Conservation (phyloP, 495 filamentous ascomycete species). For the Immersiella caudata region DNA sequence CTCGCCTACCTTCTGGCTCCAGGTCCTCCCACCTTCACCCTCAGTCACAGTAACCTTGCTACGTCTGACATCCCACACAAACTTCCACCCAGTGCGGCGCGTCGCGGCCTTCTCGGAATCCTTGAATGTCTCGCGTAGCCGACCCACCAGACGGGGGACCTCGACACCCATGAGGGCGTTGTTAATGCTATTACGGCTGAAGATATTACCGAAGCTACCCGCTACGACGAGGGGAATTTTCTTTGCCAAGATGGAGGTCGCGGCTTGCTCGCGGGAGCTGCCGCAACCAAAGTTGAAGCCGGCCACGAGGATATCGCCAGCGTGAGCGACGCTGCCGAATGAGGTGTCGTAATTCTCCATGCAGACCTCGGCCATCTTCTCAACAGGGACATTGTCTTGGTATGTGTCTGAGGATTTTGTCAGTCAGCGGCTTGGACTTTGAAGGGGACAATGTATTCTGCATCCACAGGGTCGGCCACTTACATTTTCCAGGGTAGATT, state of each 20-base stretch:
- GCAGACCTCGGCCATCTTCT: constrained; percentile 83
- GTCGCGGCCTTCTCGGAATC: constrained; percentile 63
- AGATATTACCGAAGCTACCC: constrained; percentile 89
- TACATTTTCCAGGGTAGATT: constrained; percentile 76
- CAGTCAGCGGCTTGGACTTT: not conserved
- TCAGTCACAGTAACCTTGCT: constrained; percentile 72
- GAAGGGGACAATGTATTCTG: constrained; percentile 32
- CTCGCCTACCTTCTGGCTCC: constrained; percentile 83
- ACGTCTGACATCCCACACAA: constrained; percentile 80
- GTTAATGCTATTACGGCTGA: constrained; percentile 86
- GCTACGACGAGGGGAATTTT: constrained; percentile 81
- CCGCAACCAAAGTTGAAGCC: constrained; percentile 95
- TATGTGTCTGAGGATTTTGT: constrained; percentile 63
- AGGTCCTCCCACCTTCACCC: constrained; percentile 58
- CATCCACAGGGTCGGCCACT: not conserved
- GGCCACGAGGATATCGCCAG: constrained; percentile 77
- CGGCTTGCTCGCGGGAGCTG: constrained; percentile 80
- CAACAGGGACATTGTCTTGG: constrained; percentile 74
- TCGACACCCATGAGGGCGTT: constrained; percentile 87
- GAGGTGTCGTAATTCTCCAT: constrained; percentile 88
- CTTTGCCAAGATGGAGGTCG: constrained; percentile 85
- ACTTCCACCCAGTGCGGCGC: constrained; percentile 83
- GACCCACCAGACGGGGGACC: constrained; percentile 69
- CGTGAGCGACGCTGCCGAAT: constrained; percentile 62
- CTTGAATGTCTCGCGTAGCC: constrained; percentile 68